phyloP scores from a whole-genome alignment of 371 early-diverging fungal genomes.

The Capillidium heterosporum region DNA sequence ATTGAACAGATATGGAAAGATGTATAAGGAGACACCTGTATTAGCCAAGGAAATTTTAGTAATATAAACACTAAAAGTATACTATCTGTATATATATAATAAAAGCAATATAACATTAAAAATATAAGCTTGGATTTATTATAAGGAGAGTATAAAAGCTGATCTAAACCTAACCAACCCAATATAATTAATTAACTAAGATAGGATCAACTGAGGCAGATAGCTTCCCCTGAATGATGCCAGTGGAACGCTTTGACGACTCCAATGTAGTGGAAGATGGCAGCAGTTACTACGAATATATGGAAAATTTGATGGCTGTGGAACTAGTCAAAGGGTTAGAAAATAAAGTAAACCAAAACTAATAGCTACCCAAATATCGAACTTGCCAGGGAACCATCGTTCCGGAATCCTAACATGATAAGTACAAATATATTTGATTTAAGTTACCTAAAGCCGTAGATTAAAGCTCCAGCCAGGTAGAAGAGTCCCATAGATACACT shows the following conservation, averaged over 20 bases:
- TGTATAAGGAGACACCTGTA: too few species aligned
- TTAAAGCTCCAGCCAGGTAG: conserved; percentile 65
- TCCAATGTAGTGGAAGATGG: conserved; percentile 57
- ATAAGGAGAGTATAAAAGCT: too few species aligned
- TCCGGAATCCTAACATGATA: conserved; percentile 25
- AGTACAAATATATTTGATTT: background rate
- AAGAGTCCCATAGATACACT: conserved; percentile 46
- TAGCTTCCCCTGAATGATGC: background rate
- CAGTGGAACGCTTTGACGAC: conserved; percentile 30
- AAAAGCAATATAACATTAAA: too few species aligned
- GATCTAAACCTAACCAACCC: too few species aligned
- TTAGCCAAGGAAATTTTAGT: too few species aligned
- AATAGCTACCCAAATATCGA: conserved; percentile 31
- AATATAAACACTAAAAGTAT: too few species aligned
- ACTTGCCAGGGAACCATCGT: conserved; percentile 32
- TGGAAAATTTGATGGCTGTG: conserved; percentile 86
- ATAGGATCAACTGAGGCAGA: background rate
- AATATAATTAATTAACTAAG: background rate
- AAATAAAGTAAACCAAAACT: background rate
- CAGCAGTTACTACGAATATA: conserved; percentile 59
- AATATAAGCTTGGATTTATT: too few species aligned
- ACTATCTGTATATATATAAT: too few species aligned
- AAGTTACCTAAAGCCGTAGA: conserved; percentile 47
- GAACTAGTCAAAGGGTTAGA: background rate
- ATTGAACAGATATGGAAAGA: too few species aligned